Conservation (phyloP, 345 rosid species). For the Garcia nutans region DNA sequence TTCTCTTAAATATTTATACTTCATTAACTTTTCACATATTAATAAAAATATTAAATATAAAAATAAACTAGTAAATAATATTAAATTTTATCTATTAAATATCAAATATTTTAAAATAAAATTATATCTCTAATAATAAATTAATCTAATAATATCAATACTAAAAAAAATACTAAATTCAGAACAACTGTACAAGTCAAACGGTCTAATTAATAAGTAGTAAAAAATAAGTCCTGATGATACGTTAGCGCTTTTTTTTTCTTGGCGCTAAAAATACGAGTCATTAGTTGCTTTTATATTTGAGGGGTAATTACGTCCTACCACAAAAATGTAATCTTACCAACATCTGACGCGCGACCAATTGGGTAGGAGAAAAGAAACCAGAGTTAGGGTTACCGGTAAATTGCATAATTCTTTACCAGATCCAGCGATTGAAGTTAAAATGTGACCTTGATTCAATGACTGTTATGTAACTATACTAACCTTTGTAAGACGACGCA, state of each 20-base stretch:
- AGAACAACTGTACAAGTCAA: too few species aligned
- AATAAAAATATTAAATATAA: too few species aligned
- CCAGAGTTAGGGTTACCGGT: neutral
- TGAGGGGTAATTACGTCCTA: neutral
- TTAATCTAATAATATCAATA: too few species aligned
- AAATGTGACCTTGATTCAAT: neutral
- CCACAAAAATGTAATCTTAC: neutral
- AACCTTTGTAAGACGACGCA: neutral
- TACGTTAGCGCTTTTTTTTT: neutral
- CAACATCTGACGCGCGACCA: neutral
- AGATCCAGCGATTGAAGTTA: neutral
- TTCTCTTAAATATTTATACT: too few species aligned
- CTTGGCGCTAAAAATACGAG: conserved; percentile 6
- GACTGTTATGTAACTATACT: neutral
- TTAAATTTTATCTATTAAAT: too few species aligned
- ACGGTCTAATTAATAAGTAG: too few species aligned
- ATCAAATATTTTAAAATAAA: too few species aligned
- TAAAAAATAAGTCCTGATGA: too few species aligned
- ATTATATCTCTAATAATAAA: too few species aligned
- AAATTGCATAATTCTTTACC: neutral
- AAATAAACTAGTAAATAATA: too few species aligned
- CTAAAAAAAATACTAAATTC: too few species aligned
- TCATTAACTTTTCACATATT: too few species aligned
- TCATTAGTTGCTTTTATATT: neutral
- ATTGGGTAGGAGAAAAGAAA: neutral